Base-by-base conservation (phyloP, 352 stramenopile genomes). In the Elongisporangium anandrum region DNA sequence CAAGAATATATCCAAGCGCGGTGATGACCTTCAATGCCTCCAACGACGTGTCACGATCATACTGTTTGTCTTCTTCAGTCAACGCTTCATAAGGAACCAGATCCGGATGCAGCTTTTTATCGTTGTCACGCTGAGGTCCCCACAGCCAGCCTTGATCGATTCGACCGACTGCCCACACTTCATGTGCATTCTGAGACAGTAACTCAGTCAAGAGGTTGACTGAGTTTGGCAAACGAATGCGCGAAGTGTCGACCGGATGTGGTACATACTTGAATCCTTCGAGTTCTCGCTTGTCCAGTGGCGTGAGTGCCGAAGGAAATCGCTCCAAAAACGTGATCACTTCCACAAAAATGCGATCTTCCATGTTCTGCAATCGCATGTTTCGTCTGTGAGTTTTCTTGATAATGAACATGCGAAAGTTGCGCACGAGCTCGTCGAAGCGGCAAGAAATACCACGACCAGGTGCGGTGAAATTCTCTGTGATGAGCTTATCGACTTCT, bases 251-350 rank as follows among this genome's bases (percentile, higher is more conserved):
- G 3, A 87, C 60, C 1, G 80, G 83, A 53, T 85, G 69, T 0
- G 83, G 83, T 17, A 69, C 81, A 71, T 92, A 90, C 68, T 90
- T 92, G 73, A 89, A 89, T 0, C 82, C 80, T 60, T 88, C 77
- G n/a, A 89, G 52, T 56, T 90, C 83, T n/a, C 83, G 80, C 52
- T 90, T 88, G 57, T 92, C 83, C 21, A 90, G 72, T 17, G 77
- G 79, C 16, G 75, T 75, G 13, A 90, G 50, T 9, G 79, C 80
- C 16, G 79, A 87, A 52, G 77, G 77, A 58, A 90, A 92, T 8
- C 83, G 83, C 60, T 90, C 83, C 3, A 92, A 52, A 50, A 92
- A 90, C 17, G 77, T 79, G 54, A 92, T 90, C 48, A 88, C 83
- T 53, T 92, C 80, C 34, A 69, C 57, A 49, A 80, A 83, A 52